Evolutionary conservation across 163 green algal genomes (phyloP).

Genomic region (Scenedesmus sp.): DNA sequence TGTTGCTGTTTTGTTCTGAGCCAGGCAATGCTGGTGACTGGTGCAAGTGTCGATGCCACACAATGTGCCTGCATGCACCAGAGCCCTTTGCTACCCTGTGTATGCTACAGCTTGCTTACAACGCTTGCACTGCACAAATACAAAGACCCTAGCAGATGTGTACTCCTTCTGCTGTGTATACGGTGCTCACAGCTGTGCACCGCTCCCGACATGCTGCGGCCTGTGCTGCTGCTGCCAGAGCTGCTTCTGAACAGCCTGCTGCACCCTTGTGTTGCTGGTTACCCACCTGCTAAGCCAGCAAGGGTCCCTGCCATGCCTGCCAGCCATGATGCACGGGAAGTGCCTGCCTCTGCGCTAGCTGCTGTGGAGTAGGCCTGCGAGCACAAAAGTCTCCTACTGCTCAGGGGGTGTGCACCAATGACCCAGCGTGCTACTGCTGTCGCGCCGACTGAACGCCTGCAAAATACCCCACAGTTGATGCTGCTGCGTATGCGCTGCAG

Average conservation of each 20-base stretch:
- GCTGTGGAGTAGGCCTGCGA: slow-evolving; percentile 11
- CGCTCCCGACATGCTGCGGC: not conserved
- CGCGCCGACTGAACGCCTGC: not conserved
- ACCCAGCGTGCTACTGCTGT: not conserved
- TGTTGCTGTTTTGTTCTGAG: not conserved
- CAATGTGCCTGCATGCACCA: not conserved
- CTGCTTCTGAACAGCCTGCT: slow-evolving; percentile 13
- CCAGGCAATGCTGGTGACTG: not conserved
- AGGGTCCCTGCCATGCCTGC: slow-evolving; percentile 46
- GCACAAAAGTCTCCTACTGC: slow-evolving; percentile 13
- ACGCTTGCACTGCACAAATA: not conserved
- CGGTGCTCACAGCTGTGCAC: not conserved
- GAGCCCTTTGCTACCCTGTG: not conserved
- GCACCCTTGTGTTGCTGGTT: not conserved
- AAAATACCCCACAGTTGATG: not conserved
- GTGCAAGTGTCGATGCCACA: not conserved
- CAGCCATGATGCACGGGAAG: slow-evolving; percentile 32
- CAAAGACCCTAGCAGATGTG: not conserved
- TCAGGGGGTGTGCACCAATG: not conserved
- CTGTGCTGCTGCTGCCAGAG: not conserved
- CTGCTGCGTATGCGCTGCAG: not conserved
- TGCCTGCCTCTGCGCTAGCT: not conserved
- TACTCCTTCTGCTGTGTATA: not conserved
- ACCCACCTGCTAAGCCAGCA: slow-evolving; percentile 37
- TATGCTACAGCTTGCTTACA: not conserved